Base-by-base conservation (phyloP, 805 yeast species). In the Metschnikowia kunwiensis region DNA sequence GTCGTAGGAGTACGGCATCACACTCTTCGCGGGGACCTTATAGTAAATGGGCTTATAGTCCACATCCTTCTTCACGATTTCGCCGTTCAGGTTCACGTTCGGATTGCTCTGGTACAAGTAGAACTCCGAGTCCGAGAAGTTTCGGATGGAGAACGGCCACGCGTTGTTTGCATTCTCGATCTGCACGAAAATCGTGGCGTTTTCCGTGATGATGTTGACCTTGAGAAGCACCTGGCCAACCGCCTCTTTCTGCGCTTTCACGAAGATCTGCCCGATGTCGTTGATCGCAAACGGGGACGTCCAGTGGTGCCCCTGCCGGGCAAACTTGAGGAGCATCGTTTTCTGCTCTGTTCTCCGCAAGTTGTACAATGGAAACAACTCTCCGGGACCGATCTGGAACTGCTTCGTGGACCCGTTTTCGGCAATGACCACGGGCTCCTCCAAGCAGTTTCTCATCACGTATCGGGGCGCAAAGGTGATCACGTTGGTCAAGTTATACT, bases 1-100 rank as follows among this genome's bases (percentile, higher is more conserved):
- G 57, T 93, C 98, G 89, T 96, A 93, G 0, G 98, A 86, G 58
- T 93, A 93, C 0, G 97, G 96, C 97, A 93, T 93, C 2, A 87
- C 95, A 61, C 96, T 85, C 52, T 78, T 78, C 1, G 95, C 79
- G 0, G 97, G 97, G 9, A 94, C 72, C 30, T 77, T 74, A 57
- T 91, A 93, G 51, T 72, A 78, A 8, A 87, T 71, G 0, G 97
- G 96, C 44, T 77, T 80, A 61, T 82, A 89, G 9, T 74, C 72
- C 3, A 70, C 66, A 31, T 74, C 79, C 1, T 65, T 55, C 18
- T 64, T 71, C 3, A 68, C 70, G 8, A 70, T 60, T 34, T 73
- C 73, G 13, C 79, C 82, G 34, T 85, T 86, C 40, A 77, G 81
- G 40, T 80, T 84, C 9, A 66, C 48, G 40, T 68, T 65, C 1